Evolutionary conservation across 2,329 filamentous ascomycete species (phyloP), one percentile per base, ranked within the genome.

Genomic region (Cercospora zeae-maydis): DNA sequence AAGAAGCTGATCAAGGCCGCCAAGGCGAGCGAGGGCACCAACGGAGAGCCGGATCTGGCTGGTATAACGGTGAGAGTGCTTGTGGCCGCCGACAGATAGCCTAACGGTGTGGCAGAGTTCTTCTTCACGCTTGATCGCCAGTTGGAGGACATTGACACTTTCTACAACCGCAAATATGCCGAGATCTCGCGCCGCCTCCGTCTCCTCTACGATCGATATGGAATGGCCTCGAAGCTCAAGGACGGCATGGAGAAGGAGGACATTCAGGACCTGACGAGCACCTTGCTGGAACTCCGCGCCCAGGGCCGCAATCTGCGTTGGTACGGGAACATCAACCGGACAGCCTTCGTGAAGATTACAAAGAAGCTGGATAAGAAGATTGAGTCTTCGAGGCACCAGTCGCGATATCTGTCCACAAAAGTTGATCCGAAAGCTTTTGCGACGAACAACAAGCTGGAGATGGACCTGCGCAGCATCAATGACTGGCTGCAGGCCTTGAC

Each of bases 301-400:
- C 91, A 96, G 74, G 79, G 98, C 69, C 86, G 95, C 63, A 98
- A 98, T 72, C 81, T 99, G 58, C 91, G 96, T 76, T 98, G 93
- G 93, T 99, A 98, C 75, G 93, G 93, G 55, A 93, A 98, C 78
- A 93, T 98, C 72, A 99, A 99, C 76, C 86, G 93, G 58, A 85
- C 91, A 67, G 95, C 95, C 1, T 99, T 99, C 73, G 86, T 96
- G 76, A 99, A 99, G 80, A 99, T 99, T 76, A 96, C 95, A 57
- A 99, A 99, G 81, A 99, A 99, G 78, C 81, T 97, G 51, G 95
- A 99, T 78, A 99, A 99, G 80, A 97, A 96, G 79, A 86, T 97
- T 2, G 84, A 86, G 51, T 86, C 87, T 3, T 84, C 88, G 56
- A 66, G 69, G 10, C 88, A 91, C 0, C 93, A 97, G 79, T 88